Evolutionary conservation across 768 basidiomycete genomes (phyloP).

Genomic region (Psilocybe cyanescens): DNA sequence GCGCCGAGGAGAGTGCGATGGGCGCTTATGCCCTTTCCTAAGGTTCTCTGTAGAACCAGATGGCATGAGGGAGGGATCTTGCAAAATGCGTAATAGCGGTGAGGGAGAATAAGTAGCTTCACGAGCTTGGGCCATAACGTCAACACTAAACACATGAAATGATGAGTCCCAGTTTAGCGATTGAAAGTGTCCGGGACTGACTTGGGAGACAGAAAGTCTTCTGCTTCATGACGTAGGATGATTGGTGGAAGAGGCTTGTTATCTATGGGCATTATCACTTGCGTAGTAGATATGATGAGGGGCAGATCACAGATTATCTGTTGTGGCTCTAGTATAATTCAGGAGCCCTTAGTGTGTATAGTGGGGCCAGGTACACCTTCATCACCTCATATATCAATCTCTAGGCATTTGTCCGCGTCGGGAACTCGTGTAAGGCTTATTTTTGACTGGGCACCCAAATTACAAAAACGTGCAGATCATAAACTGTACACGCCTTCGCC

Average conservation of each 20-base stretch:
- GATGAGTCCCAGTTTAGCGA: not conserved
- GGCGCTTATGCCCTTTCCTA: constrained; percentile 26
- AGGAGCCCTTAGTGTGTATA: not conserved
- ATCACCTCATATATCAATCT: not conserved
- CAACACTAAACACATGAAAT: constrained; percentile 6
- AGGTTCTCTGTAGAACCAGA: constrained; percentile 9
- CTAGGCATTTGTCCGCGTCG: not conserved
- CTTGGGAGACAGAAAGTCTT: constrained; percentile 2
- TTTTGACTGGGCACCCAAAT: not conserved
- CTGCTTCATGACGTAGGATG: constrained; percentile 10
- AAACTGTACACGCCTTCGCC: not conserved
- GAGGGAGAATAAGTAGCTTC: constrained; percentile 29
- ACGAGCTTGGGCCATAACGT: constrained; percentile 25
- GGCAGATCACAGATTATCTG: too few relatives aligned
- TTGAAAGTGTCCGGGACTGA: constrained; percentile 4
- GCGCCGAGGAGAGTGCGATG: constrained; percentile 37
- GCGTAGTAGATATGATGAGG: not conserved
- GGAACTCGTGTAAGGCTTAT: not conserved
- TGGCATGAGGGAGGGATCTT: constrained; percentile 24
- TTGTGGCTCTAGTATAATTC: too few relatives aligned
- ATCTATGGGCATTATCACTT: not conserved
- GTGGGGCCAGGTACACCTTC: not conserved
- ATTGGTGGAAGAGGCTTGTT: constrained; percentile 21
- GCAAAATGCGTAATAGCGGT: constrained; percentile 23
- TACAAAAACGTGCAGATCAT: not conserved